Conservation (phyloP, 768 basidiomycete species). For the Vishniacozyma victoriae region DNA sequence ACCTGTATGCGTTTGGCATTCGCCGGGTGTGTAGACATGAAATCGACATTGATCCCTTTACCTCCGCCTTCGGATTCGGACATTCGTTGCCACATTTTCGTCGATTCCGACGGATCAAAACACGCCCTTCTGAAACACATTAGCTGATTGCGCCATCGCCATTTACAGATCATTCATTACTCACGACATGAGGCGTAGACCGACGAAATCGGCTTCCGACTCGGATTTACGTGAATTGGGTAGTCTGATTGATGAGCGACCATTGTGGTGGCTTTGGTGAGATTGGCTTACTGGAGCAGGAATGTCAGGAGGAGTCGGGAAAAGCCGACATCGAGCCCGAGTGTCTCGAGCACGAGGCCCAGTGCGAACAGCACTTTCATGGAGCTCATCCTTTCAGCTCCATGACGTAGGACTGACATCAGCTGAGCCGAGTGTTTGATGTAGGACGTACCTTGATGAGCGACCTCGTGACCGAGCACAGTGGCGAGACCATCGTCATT, state of each 20-base stretch:
- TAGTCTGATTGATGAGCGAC: slow-evolving; percentile 49
- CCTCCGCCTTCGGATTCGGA: slow-evolving; percentile 53
- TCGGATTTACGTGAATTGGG: slow-evolving; percentile 81
- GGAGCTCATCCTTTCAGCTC: slow-evolving; percentile 48
- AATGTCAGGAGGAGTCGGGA: slow-evolving; percentile 52
- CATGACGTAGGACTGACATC: slow-evolving; percentile 47
- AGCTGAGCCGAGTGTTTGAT: neutral
- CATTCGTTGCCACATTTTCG: slow-evolving; percentile 68
- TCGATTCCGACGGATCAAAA: slow-evolving; percentile 71
- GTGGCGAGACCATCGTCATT: slow-evolving; percentile 79
- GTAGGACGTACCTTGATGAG: slow-evolving; percentile 56
- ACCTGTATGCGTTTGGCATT: slow-evolving; percentile 68
- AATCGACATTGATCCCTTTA: slow-evolving; percentile 50
- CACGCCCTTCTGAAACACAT: slow-evolving; percentile 58
- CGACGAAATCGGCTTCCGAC: slow-evolving; percentile 82
- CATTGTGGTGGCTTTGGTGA: neutral
- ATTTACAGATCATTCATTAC: slow-evolving; percentile 10
- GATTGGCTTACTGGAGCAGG: slow-evolving; percentile 50
- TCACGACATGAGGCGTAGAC: slow-evolving; percentile 66
- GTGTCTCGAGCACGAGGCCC: slow-evolving; percentile 46
- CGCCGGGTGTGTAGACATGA: slow-evolving; percentile 76
- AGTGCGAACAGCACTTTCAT: slow-evolving; percentile 50
- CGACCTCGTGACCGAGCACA: slow-evolving; percentile 80
- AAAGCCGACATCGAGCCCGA: slow-evolving; percentile 59
- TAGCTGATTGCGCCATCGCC: neutral